Base-by-base conservation (phyloP, 495 filamentous ascomycete species). In the Aspergillus carlsbadensis region DNA sequence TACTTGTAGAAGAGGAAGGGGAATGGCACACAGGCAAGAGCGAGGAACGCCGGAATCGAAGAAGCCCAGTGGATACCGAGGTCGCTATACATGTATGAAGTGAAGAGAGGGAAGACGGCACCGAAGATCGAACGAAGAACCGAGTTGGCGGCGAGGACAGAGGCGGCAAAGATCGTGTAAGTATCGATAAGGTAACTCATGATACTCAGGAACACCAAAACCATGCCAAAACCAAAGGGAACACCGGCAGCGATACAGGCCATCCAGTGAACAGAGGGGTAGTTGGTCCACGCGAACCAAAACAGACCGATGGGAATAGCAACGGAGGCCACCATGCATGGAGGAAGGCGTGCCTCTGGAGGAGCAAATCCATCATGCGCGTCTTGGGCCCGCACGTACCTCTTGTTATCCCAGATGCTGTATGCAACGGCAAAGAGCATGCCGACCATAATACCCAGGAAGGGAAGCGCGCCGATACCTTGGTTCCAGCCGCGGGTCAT, bases 51-150 rank as follows among this genome's bases (percentile, higher is more conserved):
- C 0, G 89, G 88, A 44, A 95, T 79, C 1, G 81, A 83, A 15
- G 82, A 86, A 4, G 88, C 90, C 90, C 89, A 92, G 75, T 92
- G 87, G 56, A 88, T 85, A 54, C 90, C 89, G 1, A 96, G 80
- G 64, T 84, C 76, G 6, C 75, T 33, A 68, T 90, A 94, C 87
- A 94, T 89, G 54, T 87, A 76, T 0, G 80, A 82, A 3, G 90
- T 93, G 77, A 96, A 94, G 0, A 96, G 77, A 2, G 90, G 91
- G 75, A 96, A 94, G 0, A 81, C 87, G n/a, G 89, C 87, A 62
- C 91, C 90, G 65, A 93, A 91, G 29, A 75, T 48, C 2, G 81
- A 84, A 51, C 84, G 80, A 37, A 93, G 70, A 4, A 92, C 83
- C 14, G 85, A 79, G 70, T 89, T 92, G 33, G 89, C 88, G 1